phyloP scores from a whole-genome alignment of 2,329 filamentous ascomycete genomes.

The Meredithiella fracta region DNA sequence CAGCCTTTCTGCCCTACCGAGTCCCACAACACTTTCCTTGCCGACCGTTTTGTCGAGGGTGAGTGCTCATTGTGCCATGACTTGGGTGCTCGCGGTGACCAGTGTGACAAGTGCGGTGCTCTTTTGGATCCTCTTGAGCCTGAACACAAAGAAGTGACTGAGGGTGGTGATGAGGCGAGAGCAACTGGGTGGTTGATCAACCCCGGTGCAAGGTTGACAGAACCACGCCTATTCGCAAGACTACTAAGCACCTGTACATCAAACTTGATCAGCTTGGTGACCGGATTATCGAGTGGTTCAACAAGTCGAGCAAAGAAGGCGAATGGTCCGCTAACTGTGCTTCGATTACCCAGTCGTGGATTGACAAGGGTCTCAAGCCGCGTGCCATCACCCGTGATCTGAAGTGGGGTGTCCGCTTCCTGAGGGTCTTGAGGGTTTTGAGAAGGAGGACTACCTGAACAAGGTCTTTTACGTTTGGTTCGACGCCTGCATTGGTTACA shows the following conservation, averaged over 20 bases:
- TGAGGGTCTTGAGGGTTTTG: conserved; percentile 32
- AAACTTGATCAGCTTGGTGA: conserved; percentile 68
- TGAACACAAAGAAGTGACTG: conserved; percentile 21
- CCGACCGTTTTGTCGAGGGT: conserved; percentile 75
- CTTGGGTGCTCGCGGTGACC: conserved; percentile 54
- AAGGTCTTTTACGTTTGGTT: conserved; percentile 89
- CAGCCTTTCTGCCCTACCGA: conserved; percentile 70
- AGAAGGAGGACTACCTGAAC: conserved; percentile 36
- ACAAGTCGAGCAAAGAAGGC: conserved; percentile 55
- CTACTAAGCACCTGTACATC: conserved; percentile 87
- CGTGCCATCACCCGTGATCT: conserved; percentile 85
- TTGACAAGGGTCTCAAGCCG: conserved; percentile 67
- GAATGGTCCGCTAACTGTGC: conserved; percentile 61
- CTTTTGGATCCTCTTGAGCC: conserved; percentile 54
- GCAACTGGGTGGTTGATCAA: conserved; percentile 47
- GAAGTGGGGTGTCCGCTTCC: conserved; percentile 61
- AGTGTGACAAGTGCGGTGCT: conserved; percentile 59
- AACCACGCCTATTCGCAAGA: conserved; percentile 57
- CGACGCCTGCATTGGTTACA: conserved; percentile 83
- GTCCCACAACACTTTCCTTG: conserved; percentile 56
- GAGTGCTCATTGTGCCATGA: conserved; percentile 60
- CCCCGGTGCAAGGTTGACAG: conserved; percentile 86
- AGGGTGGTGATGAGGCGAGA: conserved; percentile 20
- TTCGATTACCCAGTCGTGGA: conserved; percentile 64
- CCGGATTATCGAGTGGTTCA: conserved; percentile 61